Base-by-base conservation (phyloP, 129 eudicot genomes). In the Artemisia annua region DNA sequence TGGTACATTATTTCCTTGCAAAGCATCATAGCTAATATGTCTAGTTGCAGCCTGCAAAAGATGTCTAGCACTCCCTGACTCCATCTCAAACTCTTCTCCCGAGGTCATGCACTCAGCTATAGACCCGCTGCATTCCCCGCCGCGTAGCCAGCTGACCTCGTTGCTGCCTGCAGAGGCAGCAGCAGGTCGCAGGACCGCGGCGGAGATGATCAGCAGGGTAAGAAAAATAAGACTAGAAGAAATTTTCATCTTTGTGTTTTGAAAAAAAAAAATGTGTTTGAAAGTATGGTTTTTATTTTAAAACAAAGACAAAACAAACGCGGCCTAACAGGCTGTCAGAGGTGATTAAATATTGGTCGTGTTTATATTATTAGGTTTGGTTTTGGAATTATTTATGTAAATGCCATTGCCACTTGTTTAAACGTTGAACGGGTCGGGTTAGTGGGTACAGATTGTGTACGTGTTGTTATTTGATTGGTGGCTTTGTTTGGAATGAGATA, bases 21-120 rank as follows among this genome's bases (percentile, higher is more conserved):
- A 75, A 71, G 96, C 87, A 5, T 81, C 98, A 75, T 87, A 89
- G 85, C 95, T 87, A 72, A 93, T 89, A 75, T 86, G 85, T 12
- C 70, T 80, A 3, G 82, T 55, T 1, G 96, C 80, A 3, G 87
- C 85, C 75, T 26, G 28, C 28, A 89, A 15, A 12, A 89, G 79
- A n/a, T 94, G 89, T 67, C 96, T 67, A 30, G 80, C 87, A 72
- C 70, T 87, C 77, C 87, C 98, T 16, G 94, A 81, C 28, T 87
- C 91, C 97, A 86, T 74, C 32, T 69, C 83, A 52, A 85, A 77
- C 66, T 87, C 94, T 13, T 76, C 90, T 44, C 19, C 80, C 6
- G 44, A 35, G 16, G 51, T 80, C 87, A 85, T 72, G 68, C 98
- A 92, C 79, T 83, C 96, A 2, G 85, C 88, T 30, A 89, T 73